Evolutionary conservation across 2,329 filamentous ascomycete genomes (phyloP), one percentile per base, ranked within the genome.

Genomic region (Verticillium isaacii): DNA sequence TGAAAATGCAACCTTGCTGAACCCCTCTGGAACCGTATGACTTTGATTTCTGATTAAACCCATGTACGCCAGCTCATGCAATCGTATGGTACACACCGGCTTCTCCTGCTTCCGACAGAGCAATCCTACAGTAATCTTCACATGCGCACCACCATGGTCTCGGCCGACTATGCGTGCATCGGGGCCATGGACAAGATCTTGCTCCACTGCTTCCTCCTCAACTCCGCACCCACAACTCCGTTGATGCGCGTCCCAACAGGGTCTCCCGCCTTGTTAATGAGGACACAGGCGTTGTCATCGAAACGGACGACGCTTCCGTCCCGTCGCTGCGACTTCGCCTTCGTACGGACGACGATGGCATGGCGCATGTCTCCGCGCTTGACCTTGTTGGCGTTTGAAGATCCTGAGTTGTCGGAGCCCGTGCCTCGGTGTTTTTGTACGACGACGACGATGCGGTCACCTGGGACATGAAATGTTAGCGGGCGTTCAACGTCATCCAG

Each of bases 101-200:
- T 37, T 57, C 37, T 23, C 29, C 55, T n/a, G 25, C 19, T 41
- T 41, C 25, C 25, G 23, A 17, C 5, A 12, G 15, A 34, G 25
- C 39, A 29, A 52, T 58, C 57, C 57, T 58, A 58, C 57, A 58
- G 32, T 57, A 29, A 58, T 56, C 39, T 50, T 60, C 32, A 57
- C 62, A 55, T 39, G 59, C 57, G 58, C 60, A 36, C 2, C 17
- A 36, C 19, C 19, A 34, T n/a, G 29, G 14, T 29, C 8, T 7
- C 17, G 32, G 8, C 39, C n/a, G n/a, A 17, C 69, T 78, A 86
- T 41, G 80, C 84, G 69, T 86, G 82, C 78, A 84, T 83, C 25
- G 95, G 94, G 60, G 95, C 95, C 84, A 99, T 86, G 69, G 92
- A 96, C 73, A 99, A 78, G 71, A 99, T 98, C 86, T 98, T 99